Evolutionary conservation across 108 stramenopile species (phyloP), one percentile per base, ranked within the genome.

Genomic region (Fragilariopsis cylindrus): DNA sequence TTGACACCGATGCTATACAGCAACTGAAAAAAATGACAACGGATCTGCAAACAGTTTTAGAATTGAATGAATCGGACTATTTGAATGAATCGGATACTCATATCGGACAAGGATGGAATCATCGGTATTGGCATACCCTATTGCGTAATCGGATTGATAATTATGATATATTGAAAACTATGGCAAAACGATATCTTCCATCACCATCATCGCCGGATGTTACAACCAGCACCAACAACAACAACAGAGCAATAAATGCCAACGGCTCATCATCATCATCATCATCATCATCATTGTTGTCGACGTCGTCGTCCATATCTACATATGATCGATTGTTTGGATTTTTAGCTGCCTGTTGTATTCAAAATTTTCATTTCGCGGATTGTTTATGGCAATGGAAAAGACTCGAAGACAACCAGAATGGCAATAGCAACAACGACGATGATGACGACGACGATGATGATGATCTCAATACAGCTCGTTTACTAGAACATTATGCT

Each of bases 311-410:
- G 12, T 12, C 15, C 2, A n/a, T 53, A 12, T 46, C 4, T 0
- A 44, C 64, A 3, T 43, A 48, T 65, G 60, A 46, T 41, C 52
- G 71, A 42, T 7, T 78, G 46, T 43, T 40, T 12, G 52, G 62
- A 52, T 78, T 72, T 64, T 52, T 72, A 56, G 77, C 77, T 41
- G 69, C 69, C 43, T 71, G 77, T 7, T 66, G 62, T 45, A 46
- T 78, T 48, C 77, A 78, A 57, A 67, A 55, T 47, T 41, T 78
- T 15, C 65, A 78, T 18, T 72, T 78, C 57, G 71, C 41, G 15
- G 64, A 78, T 43, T 78, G 65, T 16, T 40, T 78, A 19, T 47
- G 42, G 11, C 56, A 71, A 40, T 72, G 71, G 77, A 78, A 67
- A 40, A 18, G 55, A 47, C 18, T 70, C 0, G 49, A 68, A 44